Evolutionary conservation across 106 monocot genomes (phyloP).

Genomic region (Xerophyta viscosa): DNA sequence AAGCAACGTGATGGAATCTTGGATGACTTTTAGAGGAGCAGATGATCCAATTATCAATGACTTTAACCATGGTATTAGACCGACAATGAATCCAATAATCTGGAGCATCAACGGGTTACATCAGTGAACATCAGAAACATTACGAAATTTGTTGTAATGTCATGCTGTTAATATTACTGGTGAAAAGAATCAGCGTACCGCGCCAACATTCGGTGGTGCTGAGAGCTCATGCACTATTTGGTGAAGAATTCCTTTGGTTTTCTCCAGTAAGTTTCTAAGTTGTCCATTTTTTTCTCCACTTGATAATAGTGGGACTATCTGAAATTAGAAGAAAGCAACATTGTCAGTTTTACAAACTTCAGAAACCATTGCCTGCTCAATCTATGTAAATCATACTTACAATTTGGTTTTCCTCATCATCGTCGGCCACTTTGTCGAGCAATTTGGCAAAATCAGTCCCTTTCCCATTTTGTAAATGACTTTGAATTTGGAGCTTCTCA

Average conservation of each 20-base stretch:
- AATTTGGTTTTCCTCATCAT: background rate
- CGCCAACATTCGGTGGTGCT: slow-evolving; percentile 43
- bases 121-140: no score
- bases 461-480: background rate
- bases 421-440: background rate
- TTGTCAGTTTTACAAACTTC: background rate
- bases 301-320: slow-evolving; percentile 10
- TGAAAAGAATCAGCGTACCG: no score
- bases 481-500: slow-evolving; percentile 1
- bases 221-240: slow-evolving; percentile 28
- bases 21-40: slow-evolving; percentile 26
- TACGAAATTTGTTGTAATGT: no score
- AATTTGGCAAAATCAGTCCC: background rate
- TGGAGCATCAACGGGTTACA: no score
- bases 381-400: background rate
- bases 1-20: slow-evolving; percentile 23
- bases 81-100: slow-evolving; percentile 10
- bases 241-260: slow-evolving; percentile 11
- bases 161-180: no score
- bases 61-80: slow-evolving; percentile 11
- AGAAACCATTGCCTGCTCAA: background rate
- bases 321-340: background rate
- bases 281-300: slow-evolving; percentile 2
- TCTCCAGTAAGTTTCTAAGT: slow-evolving; percentile 5
- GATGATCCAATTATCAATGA: slow-evolving; percentile 19